phyloP scores from a whole-genome alignment of 2,329 filamentous ascomycete species.

The Nemania bipapillata region DNA sequence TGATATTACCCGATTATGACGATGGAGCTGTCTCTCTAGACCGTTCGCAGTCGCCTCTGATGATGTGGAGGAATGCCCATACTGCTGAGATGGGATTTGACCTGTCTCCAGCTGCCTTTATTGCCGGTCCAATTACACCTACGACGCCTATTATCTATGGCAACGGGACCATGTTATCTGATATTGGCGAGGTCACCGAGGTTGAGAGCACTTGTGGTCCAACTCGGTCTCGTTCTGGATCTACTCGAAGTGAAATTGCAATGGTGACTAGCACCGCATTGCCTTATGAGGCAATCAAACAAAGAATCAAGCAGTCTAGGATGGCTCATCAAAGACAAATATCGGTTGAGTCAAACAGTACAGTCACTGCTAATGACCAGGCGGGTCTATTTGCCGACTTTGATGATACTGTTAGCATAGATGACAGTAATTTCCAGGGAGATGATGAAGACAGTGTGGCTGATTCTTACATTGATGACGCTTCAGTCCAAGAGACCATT shows the following conservation, averaged over 20 bases:
- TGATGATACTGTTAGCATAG: conserved; percentile 70
- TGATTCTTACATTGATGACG: conserved; percentile 64
- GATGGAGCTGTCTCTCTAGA: conserved; percentile 65
- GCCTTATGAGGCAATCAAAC: conserved; percentile 57
- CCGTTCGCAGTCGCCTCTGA: conserved; percentile 63
- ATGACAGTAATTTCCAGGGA: conserved; percentile 73
- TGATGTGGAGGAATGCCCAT: conserved; percentile 63
- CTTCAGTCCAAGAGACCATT: conserved; percentile 50
- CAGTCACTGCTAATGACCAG: conserved; percentile 65
- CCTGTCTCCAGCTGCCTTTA: conserved; percentile 54
- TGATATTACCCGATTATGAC: conserved; percentile 86
- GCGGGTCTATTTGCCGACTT: conserved; percentile 67
- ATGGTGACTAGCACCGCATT: conserved; percentile 44
- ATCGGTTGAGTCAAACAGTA: conserved; percentile 71
- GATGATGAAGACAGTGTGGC: conserved; percentile 73
- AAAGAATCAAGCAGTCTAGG: conserved; percentile 53
- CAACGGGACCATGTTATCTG: conserved; percentile 75
- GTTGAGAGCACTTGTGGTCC: conserved; percentile 62
- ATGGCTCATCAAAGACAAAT: conserved; percentile 61
- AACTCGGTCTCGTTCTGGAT: conserved; percentile 52
- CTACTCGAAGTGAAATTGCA: conserved; percentile 49
- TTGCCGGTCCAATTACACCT: conserved; percentile 60
- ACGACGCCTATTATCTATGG: conserved; percentile 75
- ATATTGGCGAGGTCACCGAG: conserved; percentile 69
- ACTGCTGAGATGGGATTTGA: conserved; percentile 57